Percentiles rank a stretch among this genome's conserved stretches.
Conservation (phyloP, 1,139 yeast genomes). For the Chernovozyma sophiae-reginae region DNA sequence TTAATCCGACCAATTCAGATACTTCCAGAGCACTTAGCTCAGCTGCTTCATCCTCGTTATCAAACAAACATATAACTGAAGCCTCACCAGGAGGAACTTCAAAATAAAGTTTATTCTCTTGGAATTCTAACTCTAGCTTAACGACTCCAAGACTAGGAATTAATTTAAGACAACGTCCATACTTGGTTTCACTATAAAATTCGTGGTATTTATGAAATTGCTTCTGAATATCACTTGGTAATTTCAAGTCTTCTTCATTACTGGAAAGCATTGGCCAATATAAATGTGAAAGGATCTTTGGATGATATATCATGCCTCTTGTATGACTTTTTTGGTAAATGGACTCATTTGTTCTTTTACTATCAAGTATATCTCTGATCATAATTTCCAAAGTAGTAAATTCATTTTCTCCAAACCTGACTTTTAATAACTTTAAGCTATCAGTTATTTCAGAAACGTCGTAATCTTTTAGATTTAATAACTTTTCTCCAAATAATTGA, state of each 20-base stretch:
- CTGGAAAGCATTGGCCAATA: constrained; percentile 49
- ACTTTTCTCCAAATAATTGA: constrained; percentile 56
- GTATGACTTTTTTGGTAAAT: constrained; percentile 18
- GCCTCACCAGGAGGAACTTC: constrained; percentile 71
- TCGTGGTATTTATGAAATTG: constrained; percentile 41
- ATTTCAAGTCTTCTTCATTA: constrained; percentile 32
- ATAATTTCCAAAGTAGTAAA: constrained; percentile 75
- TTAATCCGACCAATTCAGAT: constrained; percentile 28
- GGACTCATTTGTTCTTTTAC: constrained; percentile 34
- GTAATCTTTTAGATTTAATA: constrained; percentile 48
- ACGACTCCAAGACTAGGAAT: constrained; percentile 64
- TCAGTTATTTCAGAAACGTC: constrained; percentile 37
- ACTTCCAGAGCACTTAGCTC: constrained; percentile 25
- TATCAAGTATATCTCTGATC: constrained; percentile 70
- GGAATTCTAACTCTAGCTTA: constrained; percentile 51
- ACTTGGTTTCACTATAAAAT: constrained; percentile 39
- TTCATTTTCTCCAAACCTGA: constrained; percentile 63
- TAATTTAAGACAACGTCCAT: constrained; percentile 57
- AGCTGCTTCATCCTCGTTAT: constrained; percentile 20
- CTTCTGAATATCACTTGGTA: constrained; percentile 42
- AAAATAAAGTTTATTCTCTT: constrained; percentile 34
- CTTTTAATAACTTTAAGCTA: constrained; percentile 52
- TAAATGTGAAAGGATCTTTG: constrained; percentile 40
- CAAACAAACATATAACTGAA: constrained; percentile 53
- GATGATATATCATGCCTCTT: constrained; percentile 18